These are phyloP conservation scores for Pythium insidiosum DNA, from an alignment of 352 stramenopile genomes.

Conservation along the genomic window DNA sequence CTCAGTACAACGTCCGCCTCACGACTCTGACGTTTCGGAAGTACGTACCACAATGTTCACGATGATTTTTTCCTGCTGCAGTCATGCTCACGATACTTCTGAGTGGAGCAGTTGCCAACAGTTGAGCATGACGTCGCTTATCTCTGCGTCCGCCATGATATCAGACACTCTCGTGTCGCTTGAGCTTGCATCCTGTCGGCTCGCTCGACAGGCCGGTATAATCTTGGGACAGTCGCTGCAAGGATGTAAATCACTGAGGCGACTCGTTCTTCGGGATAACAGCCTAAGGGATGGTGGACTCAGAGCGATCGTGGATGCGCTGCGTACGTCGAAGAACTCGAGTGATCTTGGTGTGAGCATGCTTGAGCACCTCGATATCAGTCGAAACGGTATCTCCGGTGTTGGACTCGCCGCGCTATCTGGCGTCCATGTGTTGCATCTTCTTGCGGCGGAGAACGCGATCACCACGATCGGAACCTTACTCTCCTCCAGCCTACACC, in stretches of 20 bases:
- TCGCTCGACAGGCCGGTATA: conserved; percentile 47
- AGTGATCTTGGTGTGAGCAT: no score
- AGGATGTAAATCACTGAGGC: conserved; percentile 16
- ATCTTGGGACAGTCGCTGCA: conserved; percentile 51
- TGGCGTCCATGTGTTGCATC: conserved; percentile 10
- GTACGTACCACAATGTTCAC: not conserved
- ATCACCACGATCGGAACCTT: conserved; percentile 22
- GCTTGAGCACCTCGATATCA: conserved; percentile 37
- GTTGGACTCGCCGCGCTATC: conserved; percentile 22
- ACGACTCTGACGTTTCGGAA: not conserved
- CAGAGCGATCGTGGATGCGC: conserved; percentile 34
- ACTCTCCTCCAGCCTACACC: conserved; percentile 14
- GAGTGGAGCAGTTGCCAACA: conserved; percentile 23
- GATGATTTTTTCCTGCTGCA: not conserved
- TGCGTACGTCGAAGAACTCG: conserved; percentile 1
- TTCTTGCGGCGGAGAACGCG: conserved; percentile 23
- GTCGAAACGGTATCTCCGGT: conserved; percentile 32
- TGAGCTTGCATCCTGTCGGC: conserved; percentile 39
- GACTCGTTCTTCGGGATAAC: conserved; percentile 35
- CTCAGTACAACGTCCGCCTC: not conserved
- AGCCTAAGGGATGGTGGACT: conserved; percentile 46
- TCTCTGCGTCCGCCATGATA: conserved; percentile 28
- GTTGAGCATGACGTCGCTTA: conserved; percentile 50
- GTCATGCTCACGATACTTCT: not conserved
- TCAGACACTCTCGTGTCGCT: conserved; percentile 22